Conservation (phyloP, 495 filamentous ascomycete species). For the Xylaria flabelliformis region DNA sequence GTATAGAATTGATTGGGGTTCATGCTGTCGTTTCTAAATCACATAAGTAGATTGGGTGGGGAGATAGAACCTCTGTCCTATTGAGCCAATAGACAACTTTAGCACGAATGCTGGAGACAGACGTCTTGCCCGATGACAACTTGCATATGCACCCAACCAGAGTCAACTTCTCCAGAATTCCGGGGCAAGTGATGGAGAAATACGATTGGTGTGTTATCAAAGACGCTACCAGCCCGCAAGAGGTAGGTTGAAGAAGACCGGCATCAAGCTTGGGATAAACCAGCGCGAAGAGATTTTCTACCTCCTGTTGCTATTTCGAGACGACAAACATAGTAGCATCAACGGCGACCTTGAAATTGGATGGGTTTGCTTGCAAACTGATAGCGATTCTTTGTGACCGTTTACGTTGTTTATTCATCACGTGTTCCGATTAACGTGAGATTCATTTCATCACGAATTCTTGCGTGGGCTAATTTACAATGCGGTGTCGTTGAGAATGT, state of each 20-base stretch:
- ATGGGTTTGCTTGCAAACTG: neutral
- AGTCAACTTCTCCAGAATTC: constrained; percentile 17
- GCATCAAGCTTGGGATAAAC: too few species aligned
- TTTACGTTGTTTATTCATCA: constrained; percentile 9
- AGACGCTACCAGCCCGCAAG: neutral
- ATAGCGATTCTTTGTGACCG: neutral
- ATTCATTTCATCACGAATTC: constrained; percentile 10
- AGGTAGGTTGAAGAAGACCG: neutral
- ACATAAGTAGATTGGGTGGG: neutral
- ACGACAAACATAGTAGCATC: neutral
- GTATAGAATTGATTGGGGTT: neutral
- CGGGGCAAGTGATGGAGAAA: constrained; percentile 7
- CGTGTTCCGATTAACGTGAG: neutral
- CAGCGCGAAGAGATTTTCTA: neutral
- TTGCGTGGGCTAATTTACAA: constrained; percentile 41
- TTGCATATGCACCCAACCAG: constrained; percentile 26
- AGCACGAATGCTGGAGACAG: neutral
- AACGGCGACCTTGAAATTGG: neutral
- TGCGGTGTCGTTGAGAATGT: constrained; percentile 32
- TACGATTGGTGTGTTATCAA: neutral
- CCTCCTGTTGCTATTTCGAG: neutral
- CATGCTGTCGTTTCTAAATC: neutral
- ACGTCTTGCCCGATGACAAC: constrained; percentile 11
- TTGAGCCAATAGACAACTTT: constrained; percentile 3
- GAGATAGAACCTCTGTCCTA: neutral